A percentile compares a stretch with the other conserved stretches of the same genome.
Conservation (phyloP, 805 yeast species). For the Wickerhamiella qilinensis region DNA sequence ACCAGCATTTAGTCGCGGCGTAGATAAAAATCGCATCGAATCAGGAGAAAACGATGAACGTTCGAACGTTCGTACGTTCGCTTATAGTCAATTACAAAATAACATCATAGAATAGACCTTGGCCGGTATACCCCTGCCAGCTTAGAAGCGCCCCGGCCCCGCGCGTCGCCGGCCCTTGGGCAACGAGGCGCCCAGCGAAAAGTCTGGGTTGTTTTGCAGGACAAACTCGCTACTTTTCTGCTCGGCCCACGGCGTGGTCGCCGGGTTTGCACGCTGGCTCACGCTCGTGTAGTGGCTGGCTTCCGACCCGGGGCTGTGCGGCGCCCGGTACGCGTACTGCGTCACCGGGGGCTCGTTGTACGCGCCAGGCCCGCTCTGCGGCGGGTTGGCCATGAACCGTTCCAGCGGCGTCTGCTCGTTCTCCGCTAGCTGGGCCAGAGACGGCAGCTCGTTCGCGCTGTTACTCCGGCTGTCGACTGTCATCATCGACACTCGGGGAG, state of each 20-base stretch:
- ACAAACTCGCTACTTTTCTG: slow-evolving; percentile 11
- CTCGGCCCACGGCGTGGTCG: neutral
- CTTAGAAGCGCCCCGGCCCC: neutral
- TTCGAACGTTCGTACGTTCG: too few relatives aligned
- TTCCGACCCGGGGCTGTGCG: slow-evolving; percentile 4
- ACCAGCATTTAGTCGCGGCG: too few relatives aligned
- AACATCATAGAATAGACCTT: too few relatives aligned
- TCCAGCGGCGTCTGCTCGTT: slow-evolving; percentile 4
- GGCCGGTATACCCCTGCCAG: too few relatives aligned
- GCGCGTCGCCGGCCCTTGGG: slow-evolving; percentile 1
- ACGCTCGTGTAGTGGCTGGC: slow-evolving; percentile 10
- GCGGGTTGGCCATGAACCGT: slow-evolving; percentile 3
- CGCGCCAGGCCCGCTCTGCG: neutral
- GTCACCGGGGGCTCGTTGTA: slow-evolving; percentile 5
- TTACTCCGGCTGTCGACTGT: neutral
- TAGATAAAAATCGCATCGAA: too few relatives aligned
- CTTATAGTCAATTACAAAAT: too few relatives aligned
- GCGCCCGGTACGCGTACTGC: neutral
- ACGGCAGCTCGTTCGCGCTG: neutral
- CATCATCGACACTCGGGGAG: slow-evolving; percentile 1
- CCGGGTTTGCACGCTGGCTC: slow-evolving; percentile 7
- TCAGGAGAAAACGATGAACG: too few relatives aligned
- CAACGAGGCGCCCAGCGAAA: slow-evolving; percentile 9
- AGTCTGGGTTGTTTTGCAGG: slow-evolving; percentile 13
- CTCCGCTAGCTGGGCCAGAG: neutral